Conservation (phyloP, 352 stramenopile species). For the Phytophthora melonis region DNA sequence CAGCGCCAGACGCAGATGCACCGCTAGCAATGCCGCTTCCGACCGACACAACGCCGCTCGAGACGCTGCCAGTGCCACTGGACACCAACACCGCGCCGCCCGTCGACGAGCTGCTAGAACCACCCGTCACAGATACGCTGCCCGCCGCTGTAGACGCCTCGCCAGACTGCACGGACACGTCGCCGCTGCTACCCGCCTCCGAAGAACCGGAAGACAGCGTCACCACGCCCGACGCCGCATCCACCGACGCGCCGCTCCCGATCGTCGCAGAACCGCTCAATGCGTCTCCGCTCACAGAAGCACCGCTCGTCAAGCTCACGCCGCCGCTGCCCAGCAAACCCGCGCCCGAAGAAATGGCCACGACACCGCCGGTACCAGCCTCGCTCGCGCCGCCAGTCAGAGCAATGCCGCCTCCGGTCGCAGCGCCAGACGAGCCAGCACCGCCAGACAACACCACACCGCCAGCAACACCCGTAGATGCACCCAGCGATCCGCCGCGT, state of each 20-base stretch:
- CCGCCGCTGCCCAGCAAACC: no score
- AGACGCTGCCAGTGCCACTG: conserved; percentile 26
- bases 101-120: conserved; percentile 28
- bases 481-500: conserved; percentile 1
- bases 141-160: no score
- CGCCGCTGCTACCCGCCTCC: no score
- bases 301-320: no score
- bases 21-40: conserved; percentile 13
- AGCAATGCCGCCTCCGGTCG: neutral
- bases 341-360: no score
- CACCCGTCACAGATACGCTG: conserved; percentile 15
- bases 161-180: no score
- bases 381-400: neutral
- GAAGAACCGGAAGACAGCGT: no score
- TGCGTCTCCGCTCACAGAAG: no score
- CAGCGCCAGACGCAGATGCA: conserved; percentile 21
- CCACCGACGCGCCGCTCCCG: no score
- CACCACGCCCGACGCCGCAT: no score
- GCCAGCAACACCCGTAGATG: conserved; percentile 16
- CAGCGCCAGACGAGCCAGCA: conserved; percentile 19
- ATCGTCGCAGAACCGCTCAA: no score
- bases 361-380: neutral
- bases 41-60: conserved; percentile 28
- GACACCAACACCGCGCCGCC: conserved; percentile 27
- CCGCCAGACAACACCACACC: conserved; percentile 2